Percentiles rank a stretch among this genome's conserved stretches.
Evolutionary conservation across 768 basidiomycete species (phyloP).

Genomic region (Kwoniella botswanensis): DNA sequence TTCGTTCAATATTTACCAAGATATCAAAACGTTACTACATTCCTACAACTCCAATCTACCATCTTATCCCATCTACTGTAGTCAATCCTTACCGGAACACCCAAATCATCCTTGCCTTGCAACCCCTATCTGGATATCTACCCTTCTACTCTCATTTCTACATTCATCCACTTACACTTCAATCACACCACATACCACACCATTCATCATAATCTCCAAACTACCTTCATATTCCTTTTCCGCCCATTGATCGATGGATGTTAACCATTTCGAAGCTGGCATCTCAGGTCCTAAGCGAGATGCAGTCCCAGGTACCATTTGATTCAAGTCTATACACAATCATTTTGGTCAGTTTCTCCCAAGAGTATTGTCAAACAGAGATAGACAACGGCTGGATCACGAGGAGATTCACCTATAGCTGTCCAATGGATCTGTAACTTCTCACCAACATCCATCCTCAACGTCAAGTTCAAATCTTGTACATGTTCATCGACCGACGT

Average conservation of each 20-base stretch:
- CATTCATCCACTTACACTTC: constrained; percentile 31
- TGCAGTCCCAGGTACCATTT: constrained; percentile 55
- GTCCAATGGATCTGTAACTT: constrained; percentile 72
- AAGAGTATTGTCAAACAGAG: too few species aligned
- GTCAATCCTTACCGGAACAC: too few species aligned
- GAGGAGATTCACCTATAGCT: constrained; percentile 71
- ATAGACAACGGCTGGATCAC: too few species aligned
- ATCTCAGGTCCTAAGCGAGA: constrained; percentile 41
- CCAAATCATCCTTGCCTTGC: not conserved
- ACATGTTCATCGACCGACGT: constrained; percentile 82
- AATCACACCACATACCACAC: constrained; percentile 49
- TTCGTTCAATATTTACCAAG: too few species aligned
- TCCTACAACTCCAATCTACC: too few species aligned
- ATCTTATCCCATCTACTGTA: too few species aligned
- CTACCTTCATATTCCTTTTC: constrained; percentile 61
- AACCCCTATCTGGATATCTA: not conserved
- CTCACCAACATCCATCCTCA: constrained; percentile 35
- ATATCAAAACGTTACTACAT: too few species aligned
- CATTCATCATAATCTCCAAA: constrained; percentile 52
- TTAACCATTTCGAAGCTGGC: constrained; percentile 74
- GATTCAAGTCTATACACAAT: constrained; percentile 60
- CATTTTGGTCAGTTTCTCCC: too few species aligned
- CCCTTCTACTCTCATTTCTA: not conserved
- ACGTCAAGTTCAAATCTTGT: constrained; percentile 67
- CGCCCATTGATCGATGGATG: constrained; percentile 76